Conservation (phyloP, 257 asterid species). For the Solanum paucissectum region DNA sequence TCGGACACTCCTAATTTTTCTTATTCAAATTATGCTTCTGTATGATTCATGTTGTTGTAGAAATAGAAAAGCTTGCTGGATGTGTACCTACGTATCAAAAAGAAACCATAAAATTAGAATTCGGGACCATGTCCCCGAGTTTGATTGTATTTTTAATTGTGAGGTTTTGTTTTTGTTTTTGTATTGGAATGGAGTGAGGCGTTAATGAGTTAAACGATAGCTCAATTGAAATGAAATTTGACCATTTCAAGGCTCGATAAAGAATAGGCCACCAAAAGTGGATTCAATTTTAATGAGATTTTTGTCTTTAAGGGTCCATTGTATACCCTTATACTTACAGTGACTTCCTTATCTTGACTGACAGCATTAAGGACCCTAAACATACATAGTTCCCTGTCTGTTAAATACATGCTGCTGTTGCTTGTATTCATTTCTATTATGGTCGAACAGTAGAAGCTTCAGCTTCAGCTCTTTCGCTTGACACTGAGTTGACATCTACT, state of each 20-base stretch:
- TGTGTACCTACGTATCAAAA: neutral
- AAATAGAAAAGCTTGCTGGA: neutral
- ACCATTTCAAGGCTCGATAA: neutral
- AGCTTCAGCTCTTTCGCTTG: constrained; percentile 37
- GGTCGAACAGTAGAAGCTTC: constrained; percentile 28
- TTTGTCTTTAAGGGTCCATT: neutral
- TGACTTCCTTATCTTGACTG: neutral
- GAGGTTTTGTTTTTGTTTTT: neutral
- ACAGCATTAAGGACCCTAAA: neutral
- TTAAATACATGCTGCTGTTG: neutral
- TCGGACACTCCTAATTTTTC: constrained; percentile 1
- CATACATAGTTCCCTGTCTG: neutral
- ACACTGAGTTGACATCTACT: constrained; percentile 20
- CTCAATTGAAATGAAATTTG: neutral
- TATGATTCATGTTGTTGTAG: neutral
- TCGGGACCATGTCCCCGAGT: neutral
- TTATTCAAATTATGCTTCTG: neutral
- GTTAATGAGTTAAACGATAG: neutral
- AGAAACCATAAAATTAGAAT: neutral
- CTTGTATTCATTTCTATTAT: neutral
- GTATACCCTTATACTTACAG: neutral
- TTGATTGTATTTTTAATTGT: neutral
- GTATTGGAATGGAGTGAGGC: neutral
- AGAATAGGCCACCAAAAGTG: neutral
- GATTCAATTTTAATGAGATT: neutral